phyloP scores from a whole-genome alignment of 495 filamentous ascomycete genomes.

The Rhypophila decipiens region DNA sequence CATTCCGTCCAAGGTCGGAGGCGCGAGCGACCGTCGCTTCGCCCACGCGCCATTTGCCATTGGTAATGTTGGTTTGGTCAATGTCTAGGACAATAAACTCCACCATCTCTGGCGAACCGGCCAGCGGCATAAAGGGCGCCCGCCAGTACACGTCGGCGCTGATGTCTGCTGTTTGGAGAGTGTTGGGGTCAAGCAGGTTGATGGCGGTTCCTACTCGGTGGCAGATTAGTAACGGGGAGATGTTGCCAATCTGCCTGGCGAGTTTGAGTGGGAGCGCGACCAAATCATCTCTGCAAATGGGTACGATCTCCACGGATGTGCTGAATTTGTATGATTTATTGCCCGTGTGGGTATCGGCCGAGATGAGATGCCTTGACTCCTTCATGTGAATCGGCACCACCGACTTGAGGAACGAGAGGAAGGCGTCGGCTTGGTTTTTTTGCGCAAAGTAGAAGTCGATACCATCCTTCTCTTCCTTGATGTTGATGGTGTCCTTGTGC shows the following conservation, averaged over 20 bases:
- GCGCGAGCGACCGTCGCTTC: slow-evolving; percentile 84
- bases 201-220: slow-evolving; percentile 82
- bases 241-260: slow-evolving; percentile 79
- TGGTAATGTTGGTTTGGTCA: slow-evolving; percentile 65
- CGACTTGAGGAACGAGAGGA: slow-evolving; percentile 82
- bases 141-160: slow-evolving; percentile 80
- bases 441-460: slow-evolving; percentile 91
- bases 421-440: slow-evolving; percentile 85
- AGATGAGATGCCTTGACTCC: slow-evolving; percentile 88
- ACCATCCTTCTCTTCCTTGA: slow-evolving; percentile 89
- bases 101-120: slow-evolving; percentile 75
- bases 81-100: slow-evolving; percentile 97
- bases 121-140: slow-evolving; percentile 71
- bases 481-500: slow-evolving; percentile 91
- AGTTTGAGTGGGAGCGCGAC: slow-evolving; percentile 86
- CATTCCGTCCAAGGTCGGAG: slow-evolving; percentile 82
- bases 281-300: slow-evolving; percentile 94
- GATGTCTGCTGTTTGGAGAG: slow-evolving; percentile 83
- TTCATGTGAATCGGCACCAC: slow-evolving; percentile 73
- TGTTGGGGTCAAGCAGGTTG: slow-evolving; percentile 84
- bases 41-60: slow-evolving; percentile 75
- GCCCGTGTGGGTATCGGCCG: slow-evolving; percentile 83
- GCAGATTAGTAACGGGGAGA: slow-evolving; percentile 61
- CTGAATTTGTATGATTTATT: slow-evolving; percentile 89
- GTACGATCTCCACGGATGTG: slow-evolving; percentile 78